Evolutionary conservation across 805 yeast genomes (phyloP), one percentile per base, ranked within the genome.

Genomic region (Vanderwaltozyma yarrowii): DNA sequence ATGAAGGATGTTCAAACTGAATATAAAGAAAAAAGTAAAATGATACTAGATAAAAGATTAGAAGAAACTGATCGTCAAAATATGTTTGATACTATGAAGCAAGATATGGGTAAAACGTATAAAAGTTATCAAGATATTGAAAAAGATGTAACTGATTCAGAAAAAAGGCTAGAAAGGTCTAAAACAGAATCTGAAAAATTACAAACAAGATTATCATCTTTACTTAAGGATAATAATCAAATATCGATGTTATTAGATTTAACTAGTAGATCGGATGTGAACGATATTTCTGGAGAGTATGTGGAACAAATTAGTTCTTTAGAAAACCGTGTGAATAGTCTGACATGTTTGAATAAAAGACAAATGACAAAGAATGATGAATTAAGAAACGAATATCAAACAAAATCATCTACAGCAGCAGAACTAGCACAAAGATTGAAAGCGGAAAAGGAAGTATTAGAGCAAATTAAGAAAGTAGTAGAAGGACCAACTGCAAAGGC

Each of bases 341-440:
- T 80, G 35, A 82, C 76, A 51, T 65, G 73, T 41, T 80, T 72
- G 46, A 70, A 71, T 48, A 62, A 66, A 37, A 32, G 35, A 1
- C 38, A 54, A 21, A 35, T 52, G 14, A 19, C 31, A 2, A 34
- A 40, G 20, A 67, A 61, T 34, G 64, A 62, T 20, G 40, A 36
- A 4, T 45, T 69, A 21, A 53, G 80, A 41, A 29, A 42, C 1
- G 39, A 54, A n/a, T 74, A 74, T 45, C 79, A 73, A 50, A 34
- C 41, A 4, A 50, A 50, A 7, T 72, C 78, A 0, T 60, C 73
- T 1, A 37, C 44, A n/a, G 77, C 78, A 3, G 74, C 74, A 0
- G 71, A 67, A 28, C 42, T 55, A 33, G 63, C 74, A 1, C 47
- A 52, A 3, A 23, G 30, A 6, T 28, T 62, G 3, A 51, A 54